Base-by-base conservation (phyloP, 768 basidiomycete genomes). In the Sporobolomyces phaffii region DNA sequence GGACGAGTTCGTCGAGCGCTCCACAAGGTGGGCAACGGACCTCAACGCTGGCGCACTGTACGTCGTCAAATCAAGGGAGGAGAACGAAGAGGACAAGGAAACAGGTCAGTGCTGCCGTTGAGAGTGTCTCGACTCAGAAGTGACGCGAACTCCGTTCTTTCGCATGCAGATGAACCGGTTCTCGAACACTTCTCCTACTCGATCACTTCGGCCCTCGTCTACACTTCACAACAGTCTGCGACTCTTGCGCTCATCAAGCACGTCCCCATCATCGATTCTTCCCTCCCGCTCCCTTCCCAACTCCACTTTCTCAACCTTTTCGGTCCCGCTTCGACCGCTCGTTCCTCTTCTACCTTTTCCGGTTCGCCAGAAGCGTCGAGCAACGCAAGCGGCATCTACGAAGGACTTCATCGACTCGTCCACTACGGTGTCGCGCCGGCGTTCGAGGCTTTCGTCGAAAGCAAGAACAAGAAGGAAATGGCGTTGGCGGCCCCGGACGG, bases 211-310 rank as follows among this genome's bases (percentile, higher is more conserved):
- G 83, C 88, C 68, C 82, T 97, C 62, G 81, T 83, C n/a, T 88
- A 96, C 79, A 85, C 91, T 49, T 80, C 88, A 10, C 83, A 86
- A 45, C 85, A 89, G 79, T 81, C 86, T 60, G 89, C 87, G 24
- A 93, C 92, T 0, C 84, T 99, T 51, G 92, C 93, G 29, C 83
- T 99, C 77, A 97, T 99, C 81, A 98, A 98, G 78, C 89, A 92
- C 60, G 84, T 85, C 20, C 75, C 72, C 24, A 84, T 87, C 1
- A 83, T 99, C 47, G 92, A 96, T 78, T 83, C 89, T 7, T 76
- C 84, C n/a, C 80, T 82, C 10, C 87, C 93, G 1, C 83, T 98
- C 7, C 85, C 90, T 3, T 80, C 83, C 2, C 94, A 99, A 76
- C 82, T 97, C 15, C 91, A 96, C 72, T 86, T 98, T 63, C 81